Conservation (phyloP, 768 basidiomycete species). For the Podaxis pistillaris region DNA sequence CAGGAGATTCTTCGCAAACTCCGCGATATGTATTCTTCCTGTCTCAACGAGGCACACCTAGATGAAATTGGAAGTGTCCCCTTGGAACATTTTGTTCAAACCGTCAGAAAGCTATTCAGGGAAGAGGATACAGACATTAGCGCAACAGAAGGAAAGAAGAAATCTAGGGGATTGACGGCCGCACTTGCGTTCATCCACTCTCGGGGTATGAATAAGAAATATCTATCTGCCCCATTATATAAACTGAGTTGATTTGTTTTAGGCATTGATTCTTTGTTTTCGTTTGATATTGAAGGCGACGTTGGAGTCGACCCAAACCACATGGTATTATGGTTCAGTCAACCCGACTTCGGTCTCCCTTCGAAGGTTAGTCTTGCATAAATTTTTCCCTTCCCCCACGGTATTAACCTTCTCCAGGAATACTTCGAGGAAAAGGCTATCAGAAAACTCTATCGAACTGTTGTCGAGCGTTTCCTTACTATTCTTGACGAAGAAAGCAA, state of each 20-base stretch:
- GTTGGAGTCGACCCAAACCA: constrained; percentile 80
- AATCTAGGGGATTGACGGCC: constrained; percentile 67
- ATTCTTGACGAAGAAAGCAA: constrained; percentile 55
- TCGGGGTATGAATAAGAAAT: constrained; percentile 47
- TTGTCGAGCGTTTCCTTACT: constrained; percentile 65
- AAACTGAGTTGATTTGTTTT: constrained; percentile 6
- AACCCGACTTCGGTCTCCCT: constrained; percentile 78
- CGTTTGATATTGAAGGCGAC: constrained; percentile 88
- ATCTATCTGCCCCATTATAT: neutral
- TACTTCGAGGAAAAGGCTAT: constrained; percentile 83
- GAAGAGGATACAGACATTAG: constrained; percentile 45
- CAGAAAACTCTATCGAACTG: constrained; percentile 64
- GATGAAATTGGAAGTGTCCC: constrained; percentile 74
- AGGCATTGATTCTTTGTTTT: constrained; percentile 80
- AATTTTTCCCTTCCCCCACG: neutral
- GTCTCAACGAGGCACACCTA: constrained; percentile 75
- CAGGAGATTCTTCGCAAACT: constrained; percentile 60
- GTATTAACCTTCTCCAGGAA: constrained; percentile 48
- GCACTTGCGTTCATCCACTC: constrained; percentile 87
- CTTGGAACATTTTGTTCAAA: constrained; percentile 62
- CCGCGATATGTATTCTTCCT: constrained; percentile 74
- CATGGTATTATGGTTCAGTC: constrained; percentile 85
- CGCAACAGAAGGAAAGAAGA: constrained; percentile 23
- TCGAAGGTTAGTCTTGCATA: constrained; percentile 59
- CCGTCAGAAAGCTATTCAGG: constrained; percentile 57